A percentile compares a stretch with the other conserved stretches of the same genome.
Evolutionary conservation across 306 rosid species (phyloP).

Genomic region (Quercus ilex): DNA sequence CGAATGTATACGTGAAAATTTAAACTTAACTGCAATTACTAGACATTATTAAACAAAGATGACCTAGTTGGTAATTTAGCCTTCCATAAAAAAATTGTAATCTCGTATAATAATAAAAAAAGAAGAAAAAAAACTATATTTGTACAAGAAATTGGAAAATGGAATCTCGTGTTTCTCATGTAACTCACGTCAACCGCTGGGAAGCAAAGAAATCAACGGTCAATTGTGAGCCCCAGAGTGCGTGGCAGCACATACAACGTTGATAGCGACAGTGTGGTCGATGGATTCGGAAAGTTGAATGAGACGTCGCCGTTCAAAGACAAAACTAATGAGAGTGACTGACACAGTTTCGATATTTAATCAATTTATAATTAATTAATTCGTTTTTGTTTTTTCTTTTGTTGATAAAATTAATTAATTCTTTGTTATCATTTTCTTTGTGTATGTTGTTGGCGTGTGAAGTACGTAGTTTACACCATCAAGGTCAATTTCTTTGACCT

Average conservation of each 20-base stretch:
- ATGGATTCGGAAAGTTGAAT: slow-evolving; percentile 20
- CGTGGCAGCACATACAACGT: slow-evolving; percentile 22
- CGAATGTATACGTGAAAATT: too few relatives aligned
- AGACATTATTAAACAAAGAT: too few relatives aligned
- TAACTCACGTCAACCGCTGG: neutral
- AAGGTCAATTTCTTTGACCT: slow-evolving; percentile 27
- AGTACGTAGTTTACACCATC: neutral
- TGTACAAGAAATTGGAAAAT: neutral
- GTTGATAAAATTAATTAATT: neutral
- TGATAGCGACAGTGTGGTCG: slow-evolving; percentile 17
- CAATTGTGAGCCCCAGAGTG: slow-evolving; percentile 10
- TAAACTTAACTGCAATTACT: too few relatives aligned
- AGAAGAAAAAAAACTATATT: too few relatives aligned
- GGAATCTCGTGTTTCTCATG: neutral
- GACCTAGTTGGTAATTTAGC: too few relatives aligned
- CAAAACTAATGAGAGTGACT: slow-evolving; percentile 17
- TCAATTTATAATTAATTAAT: too few relatives aligned
- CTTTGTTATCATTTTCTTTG: too few relatives aligned
- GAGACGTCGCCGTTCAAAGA: slow-evolving; percentile 26
- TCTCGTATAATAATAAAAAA: too few relatives aligned
- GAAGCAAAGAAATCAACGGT: slow-evolving; percentile 5
- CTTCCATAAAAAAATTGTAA: too few relatives aligned
- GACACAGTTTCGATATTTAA: neutral
- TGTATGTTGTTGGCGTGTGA: neutral
- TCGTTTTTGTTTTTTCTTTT: neutral